Evolutionary conservation across 2,329 filamentous ascomycete species (phyloP), one percentile per base, ranked within the genome.

Genomic region (Herpotrichia juniperi): DNA sequence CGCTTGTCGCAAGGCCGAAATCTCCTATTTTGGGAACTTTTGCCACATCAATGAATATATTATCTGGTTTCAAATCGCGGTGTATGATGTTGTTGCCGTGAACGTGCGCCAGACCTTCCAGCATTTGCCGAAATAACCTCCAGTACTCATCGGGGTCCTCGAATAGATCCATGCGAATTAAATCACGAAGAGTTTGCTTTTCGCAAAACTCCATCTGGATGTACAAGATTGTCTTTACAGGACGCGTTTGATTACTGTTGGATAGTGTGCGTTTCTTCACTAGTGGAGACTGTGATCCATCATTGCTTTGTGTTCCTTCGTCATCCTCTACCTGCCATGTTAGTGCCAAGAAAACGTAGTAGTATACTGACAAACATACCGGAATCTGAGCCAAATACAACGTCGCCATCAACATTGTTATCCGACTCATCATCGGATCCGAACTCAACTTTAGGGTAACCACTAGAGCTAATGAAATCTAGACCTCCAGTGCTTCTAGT

Each of bases 201-300:
- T 97, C 93, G 67, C 94, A 99, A 62, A 97, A 96, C 70, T 99
- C 94, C 94, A 99, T 99, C 54, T 96, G 94, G 50, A 99, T 97
- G 71, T 97, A 99, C 35, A 99, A 81, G 6, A 93, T 87, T 0
- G 89, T 93, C 46, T 84, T 84, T 54, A 84, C 82, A 3, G 84
- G 76, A 37, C 82, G 79, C 16, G 53, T 35, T 17, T 78, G 76
- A 48, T 76, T 74, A 12, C 80, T 80, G 46, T 76, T 77, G 16
- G 79, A 80, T 46, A 75, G 73, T 40, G 74, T 71, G 10, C 78
- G 71, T 57, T 58, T 71, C 46, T 67, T 64, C 11, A 63, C 57
- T 17, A 69, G 49, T 58, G 75, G 59, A 40, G 77, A 75, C 28
- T 62, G 64, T 22, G 72, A 58, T n/a, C 64, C 61, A 2, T 52